A percentile compares a stretch with the other conserved stretches of the same genome.
These are phyloP conservation scores for Fomes fomentarius DNA, from an alignment of 1,284 basidiomycete genomes.

Conservation along the genomic window DNA sequence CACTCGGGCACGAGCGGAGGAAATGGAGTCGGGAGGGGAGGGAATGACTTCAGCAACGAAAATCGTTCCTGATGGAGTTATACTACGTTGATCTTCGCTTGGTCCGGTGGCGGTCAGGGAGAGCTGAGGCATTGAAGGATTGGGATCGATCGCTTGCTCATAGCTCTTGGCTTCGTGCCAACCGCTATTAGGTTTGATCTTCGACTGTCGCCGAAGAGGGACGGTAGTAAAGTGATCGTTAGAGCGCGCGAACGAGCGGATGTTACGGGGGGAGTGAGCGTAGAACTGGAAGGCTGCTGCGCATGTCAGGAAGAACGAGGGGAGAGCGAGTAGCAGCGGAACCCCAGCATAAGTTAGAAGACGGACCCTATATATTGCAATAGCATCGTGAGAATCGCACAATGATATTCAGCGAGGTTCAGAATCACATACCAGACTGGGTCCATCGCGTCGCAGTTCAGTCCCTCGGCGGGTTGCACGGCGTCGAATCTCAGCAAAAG, in stretches of 20 bases:
- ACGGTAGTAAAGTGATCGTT: constrained; percentile 25
- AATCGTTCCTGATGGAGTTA: constrained; percentile 21
- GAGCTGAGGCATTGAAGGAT: not conserved
- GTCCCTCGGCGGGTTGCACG: constrained; percentile 47
- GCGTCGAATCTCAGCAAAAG: constrained; percentile 48
- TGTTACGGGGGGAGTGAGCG: constrained; percentile 16
- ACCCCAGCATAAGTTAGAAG: constrained; percentile 63
- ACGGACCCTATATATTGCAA: too few species aligned
- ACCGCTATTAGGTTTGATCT: constrained; percentile 2
- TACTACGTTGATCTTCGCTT: constrained; percentile 13
- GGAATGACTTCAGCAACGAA: constrained; percentile 23
- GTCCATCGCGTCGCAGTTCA: constrained; percentile 57
- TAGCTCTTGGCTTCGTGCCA: constrained; percentile 20
- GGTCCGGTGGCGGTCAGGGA: not conserved
- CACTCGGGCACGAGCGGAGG: constrained; percentile 18
- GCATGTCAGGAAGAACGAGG: constrained; percentile 49
- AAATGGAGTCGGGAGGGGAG: constrained; percentile 26
- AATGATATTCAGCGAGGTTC: not conserved
- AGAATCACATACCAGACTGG: constrained; percentile 53
- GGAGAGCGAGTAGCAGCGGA: constrained; percentile 53
- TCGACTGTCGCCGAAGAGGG: constrained; percentile 24
- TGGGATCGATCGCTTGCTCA: constrained; percentile 1
- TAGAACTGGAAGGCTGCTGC: constrained; percentile 19
- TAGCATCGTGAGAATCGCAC: too few species aligned
- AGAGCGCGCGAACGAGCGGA: constrained; percentile 9